phyloP scores from a whole-genome alignment of 2,329 filamentous ascomycete species.

The Alternaria gansuensis region DNA sequence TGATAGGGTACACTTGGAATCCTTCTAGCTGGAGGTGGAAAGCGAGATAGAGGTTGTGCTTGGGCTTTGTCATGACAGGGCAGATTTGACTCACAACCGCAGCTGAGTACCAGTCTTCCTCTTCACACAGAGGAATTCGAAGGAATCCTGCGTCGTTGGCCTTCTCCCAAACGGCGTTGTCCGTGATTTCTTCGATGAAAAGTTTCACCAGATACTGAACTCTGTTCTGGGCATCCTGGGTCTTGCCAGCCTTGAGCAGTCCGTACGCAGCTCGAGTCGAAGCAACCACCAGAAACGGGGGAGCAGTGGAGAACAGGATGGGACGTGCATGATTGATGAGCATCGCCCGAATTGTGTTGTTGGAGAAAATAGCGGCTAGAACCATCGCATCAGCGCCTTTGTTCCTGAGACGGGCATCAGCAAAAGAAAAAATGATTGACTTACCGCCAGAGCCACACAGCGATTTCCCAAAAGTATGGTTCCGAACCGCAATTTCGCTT shows the following conservation, averaged over 20 bases:
- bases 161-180: slow-evolving; percentile 13
- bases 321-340: slow-evolving; percentile 24
- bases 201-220: no score
- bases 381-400: no score
- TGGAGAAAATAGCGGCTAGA: slow-evolving; percentile 28
- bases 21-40: slow-evolving; percentile 43
- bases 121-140: slow-evolving; percentile 18
- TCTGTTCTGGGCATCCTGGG: slow-evolving; percentile 8
- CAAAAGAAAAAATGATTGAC: slow-evolving; percentile 1
- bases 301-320: slow-evolving; percentile 47
- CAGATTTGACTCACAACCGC: slow-evolving; percentile 18
- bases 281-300: slow-evolving; percentile 50
- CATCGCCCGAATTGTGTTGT: slow-evolving; percentile 17
- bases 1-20: slow-evolving; percentile 7
- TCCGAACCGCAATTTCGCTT: slow-evolving; percentile 36
- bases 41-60: slow-evolving; percentile 14
- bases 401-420: no score
- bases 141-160: slow-evolving; percentile 19
- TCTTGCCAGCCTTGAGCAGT: slow-evolving; percentile 16
- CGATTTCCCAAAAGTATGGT: slow-evolving; percentile 43
- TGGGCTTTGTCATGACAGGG: slow-evolving; percentile 8
- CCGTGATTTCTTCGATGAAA: neutral
- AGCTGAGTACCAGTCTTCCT: slow-evolving; percentile 1
- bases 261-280: slow-evolving; percentile 49
- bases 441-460: slow-evolving; percentile 39